Evolutionary conservation across 2,329 filamentous ascomycete genomes (phyloP), one percentile per base, ranked within the genome.

Genomic region (Dothideomycetes sp.): DNA sequence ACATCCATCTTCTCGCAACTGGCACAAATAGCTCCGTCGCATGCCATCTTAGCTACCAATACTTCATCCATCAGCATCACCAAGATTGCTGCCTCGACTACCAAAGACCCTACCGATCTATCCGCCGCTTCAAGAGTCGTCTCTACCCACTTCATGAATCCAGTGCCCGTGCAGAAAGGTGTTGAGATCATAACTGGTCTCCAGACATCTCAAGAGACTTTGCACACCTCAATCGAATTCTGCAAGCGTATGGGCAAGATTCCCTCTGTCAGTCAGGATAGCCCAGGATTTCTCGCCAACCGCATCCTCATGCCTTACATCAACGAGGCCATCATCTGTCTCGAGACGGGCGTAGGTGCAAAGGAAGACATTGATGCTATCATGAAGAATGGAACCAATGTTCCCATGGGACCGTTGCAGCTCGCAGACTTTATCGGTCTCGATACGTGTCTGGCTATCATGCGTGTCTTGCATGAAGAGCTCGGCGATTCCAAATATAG

Each of bases 91-190:
- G 88, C 91, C 3, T 78, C 88, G 8, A 61, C 59, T 2, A 89
- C 89, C 1, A 82, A 79, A 42, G 78, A 94, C 57, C 82, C 86
- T 1, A 89, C 69, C 13, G 84, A 94, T 55, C 79, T 84, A 17
- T 81, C 80, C 30, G 83, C 80, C 28, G 82, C 85, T 30, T 89
- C 86, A 5, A 82, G 91, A 33, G 91, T 98, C 8, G 78, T 98
- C 41, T 86, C 85, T 37, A 96, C 91, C 12, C 91, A 98, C 64
- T 98, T 98, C 65, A 98, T 98, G 91, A 98, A 98, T 70, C 91
- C 91, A 0, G 91, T 98, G 0, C 91, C 91, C 2, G 68, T 98
- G 22, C 91, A 96, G 60, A 94, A 94, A 64, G 91, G 91, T 38
- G 91, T 98, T 4, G 91, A 98, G 66, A 95, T 98, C 55, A 96